Base-by-base conservation (phyloP, 2,329 filamentous ascomycete genomes). In the Juglanconis juglandina region DNA sequence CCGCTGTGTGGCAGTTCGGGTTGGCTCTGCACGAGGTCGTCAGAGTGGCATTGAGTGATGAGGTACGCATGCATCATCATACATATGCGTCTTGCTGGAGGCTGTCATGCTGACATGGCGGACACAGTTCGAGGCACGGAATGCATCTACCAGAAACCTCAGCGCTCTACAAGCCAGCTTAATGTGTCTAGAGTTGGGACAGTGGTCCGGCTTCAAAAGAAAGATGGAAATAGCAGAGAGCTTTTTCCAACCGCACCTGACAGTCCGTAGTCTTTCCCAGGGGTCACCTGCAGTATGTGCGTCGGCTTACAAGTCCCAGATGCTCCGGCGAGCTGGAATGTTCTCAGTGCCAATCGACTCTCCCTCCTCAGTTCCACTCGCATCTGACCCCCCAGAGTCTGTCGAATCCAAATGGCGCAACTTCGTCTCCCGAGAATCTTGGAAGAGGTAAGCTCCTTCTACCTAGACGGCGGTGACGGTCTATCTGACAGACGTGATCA, bases 201-300 rank as follows among this genome's bases (percentile, higher is more conserved):
- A 85, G 51, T 86, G 83, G 83, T 83, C 81, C 64, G 83, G 83
- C 4, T 82, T 84, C 58, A 81, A 80, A 63, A 77, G 83, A 33
- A 82, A 84, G 65, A 85, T 84, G 71, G 83, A 86, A 64, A 79
- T 86, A 39, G 77, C 82, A 0, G 83, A 86, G 66, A 84, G 82
- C 56, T 84, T 84, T 65, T 72, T 79, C 44, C 80, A 83, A 63
- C 79, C 81, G 3, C 66, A 83, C 2, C 69, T 84, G 17, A 84
- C 81, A 4, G 73, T 75, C 44, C 49, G 58, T 59, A 10, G 30
- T 13, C 10, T 30, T 34, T 30, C 4, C 34, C 1, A 24, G 5
- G 9, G 32, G 3, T 24, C n/a, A n/a, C n/a, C n/a, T n/a, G n/a
- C n/a, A 8, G 1, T 5, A 8, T 39, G 30, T 11, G 14, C 5